phyloP scores from a whole-genome alignment of 768 basidiomycete genomes.

The Kwoniella mangroviensis region DNA sequence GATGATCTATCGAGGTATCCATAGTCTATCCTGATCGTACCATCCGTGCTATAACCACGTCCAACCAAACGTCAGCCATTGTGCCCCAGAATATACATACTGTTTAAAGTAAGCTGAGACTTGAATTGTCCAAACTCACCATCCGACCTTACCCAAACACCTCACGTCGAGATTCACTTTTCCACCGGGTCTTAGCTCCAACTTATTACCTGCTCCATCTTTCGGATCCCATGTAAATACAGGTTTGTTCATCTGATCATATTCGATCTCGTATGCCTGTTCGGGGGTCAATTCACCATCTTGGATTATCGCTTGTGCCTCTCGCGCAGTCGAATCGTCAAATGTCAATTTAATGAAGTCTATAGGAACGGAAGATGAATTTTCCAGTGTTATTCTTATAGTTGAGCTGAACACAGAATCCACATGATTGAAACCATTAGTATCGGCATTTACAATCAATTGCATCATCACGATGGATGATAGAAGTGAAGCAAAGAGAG shows the following conservation, averaged over 20 bases:
- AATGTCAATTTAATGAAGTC: slow-evolving; percentile 86
- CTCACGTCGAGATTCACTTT: slow-evolving; percentile 70
- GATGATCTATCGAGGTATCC: slow-evolving; percentile 64
- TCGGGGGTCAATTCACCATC: slow-evolving; percentile 81
- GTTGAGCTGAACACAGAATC: slow-evolving; percentile 72
- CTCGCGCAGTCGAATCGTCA: slow-evolving; percentile 83
- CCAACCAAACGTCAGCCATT: background rate
- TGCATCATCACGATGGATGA: too few species aligned
- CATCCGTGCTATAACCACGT: slow-evolving; percentile 67
- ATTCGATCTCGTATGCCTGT: slow-evolving; percentile 89
- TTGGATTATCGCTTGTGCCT: slow-evolving; percentile 74
- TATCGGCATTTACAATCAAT: too few species aligned
- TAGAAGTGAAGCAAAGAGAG: slow-evolving; percentile 23
- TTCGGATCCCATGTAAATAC: slow-evolving; percentile 73
- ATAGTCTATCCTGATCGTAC: slow-evolving; percentile 82
- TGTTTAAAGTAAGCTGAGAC: too few species aligned
- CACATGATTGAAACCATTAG: too few species aligned
- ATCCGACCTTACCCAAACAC: slow-evolving; percentile 88
- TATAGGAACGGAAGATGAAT: slow-evolving; percentile 78
- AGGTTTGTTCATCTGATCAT: slow-evolving; percentile 73
- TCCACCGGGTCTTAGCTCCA: slow-evolving; percentile 72
- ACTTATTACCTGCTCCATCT: slow-evolving; percentile 59
- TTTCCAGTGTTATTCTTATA: slow-evolving; percentile 86
- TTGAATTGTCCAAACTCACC: slow-evolving; percentile 64
- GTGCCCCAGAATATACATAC: background rate